Conservation (phyloP, 1,139 yeast genomes). For the Kodamaea sp. region DNA sequence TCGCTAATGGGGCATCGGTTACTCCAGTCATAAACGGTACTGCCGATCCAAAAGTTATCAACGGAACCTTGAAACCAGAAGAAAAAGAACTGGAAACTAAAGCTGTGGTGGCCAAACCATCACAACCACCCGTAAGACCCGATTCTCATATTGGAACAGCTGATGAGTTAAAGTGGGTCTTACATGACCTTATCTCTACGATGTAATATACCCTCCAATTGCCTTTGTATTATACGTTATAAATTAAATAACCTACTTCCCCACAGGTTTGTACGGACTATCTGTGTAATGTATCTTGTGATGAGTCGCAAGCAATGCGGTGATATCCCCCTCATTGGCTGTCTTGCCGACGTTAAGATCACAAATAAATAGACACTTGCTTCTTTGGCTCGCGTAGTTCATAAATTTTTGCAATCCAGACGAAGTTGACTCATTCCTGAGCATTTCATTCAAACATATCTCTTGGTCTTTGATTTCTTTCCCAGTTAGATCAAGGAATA, state of each 20-base stretch:
- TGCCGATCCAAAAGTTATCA: slow-evolving; percentile 9
- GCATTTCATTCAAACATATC: too few species aligned
- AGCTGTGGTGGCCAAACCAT: slow-evolving; percentile 9
- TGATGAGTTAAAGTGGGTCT: slow-evolving; percentile 71
- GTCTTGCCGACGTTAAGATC: slow-evolving; percentile 9
- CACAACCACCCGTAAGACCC: slow-evolving; percentile 15
- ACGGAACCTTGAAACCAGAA: slow-evolving; percentile 11
- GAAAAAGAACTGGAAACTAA: slow-evolving; percentile 11
- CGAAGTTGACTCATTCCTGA: neutral
- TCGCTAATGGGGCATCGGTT: slow-evolving; percentile 7
- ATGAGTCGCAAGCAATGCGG: too few species aligned
- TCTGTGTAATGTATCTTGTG: too few species aligned
- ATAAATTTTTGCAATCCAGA: slow-evolving; percentile 17
- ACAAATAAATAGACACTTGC: slow-evolving; percentile 27
- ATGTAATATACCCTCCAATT: slow-evolving; percentile 22
- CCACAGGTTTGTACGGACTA: too few species aligned
- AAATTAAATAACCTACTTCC: too few species aligned
- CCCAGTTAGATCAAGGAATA: slow-evolving; percentile 17
- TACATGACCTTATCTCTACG: slow-evolving; percentile 54
- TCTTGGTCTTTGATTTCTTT: slow-evolving; percentile 4
- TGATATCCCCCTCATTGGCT: too few species aligned
- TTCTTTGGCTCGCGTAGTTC: slow-evolving; percentile 20
- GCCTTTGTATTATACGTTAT: neutral
- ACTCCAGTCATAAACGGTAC: slow-evolving; percentile 3
- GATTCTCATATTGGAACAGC: slow-evolving; percentile 56